phyloP scores from a whole-genome alignment of 2,329 filamentous ascomycete species.

The Colletotrichum sojae region DNA sequence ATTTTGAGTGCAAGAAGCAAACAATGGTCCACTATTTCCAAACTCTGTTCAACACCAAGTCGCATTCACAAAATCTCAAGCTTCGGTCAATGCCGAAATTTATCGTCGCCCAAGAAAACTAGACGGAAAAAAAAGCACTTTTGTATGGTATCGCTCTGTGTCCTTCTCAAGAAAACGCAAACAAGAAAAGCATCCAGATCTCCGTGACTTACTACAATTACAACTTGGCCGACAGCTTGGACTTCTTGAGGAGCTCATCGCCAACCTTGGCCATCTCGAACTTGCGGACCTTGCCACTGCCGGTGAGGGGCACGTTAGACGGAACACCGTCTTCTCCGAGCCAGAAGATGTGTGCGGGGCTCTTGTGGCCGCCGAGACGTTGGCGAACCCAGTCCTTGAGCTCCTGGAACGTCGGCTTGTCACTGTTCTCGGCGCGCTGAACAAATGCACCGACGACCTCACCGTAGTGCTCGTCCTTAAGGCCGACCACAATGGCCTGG shows the following conservation, averaged over 20 bases:
- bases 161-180: not conserved
- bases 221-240: conserved; percentile 59
- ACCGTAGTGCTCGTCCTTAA: conserved; percentile 79
- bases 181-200: not conserved
- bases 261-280: conserved; percentile 72
- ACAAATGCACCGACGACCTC: conserved; percentile 81
- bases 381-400: conserved; percentile 74
- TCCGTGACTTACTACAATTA: conserved; percentile 45
- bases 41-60: not conserved
- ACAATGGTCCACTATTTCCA: not conserved
- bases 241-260: conserved; percentile 67
- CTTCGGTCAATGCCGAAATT: not conserved
- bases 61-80: not conserved
- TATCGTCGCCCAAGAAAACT: not conserved
- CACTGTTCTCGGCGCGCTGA: conserved; percentile 52
- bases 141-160: conserved; percentile 26
- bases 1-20: too few species aligned
- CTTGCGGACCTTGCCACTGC: conserved; percentile 80
- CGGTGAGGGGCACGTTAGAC: conserved; percentile 73
- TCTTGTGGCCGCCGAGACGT: conserved; percentile 76
- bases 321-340: conserved; percentile 74
- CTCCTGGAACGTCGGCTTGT: conserved; percentile 64
- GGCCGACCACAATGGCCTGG: conserved; percentile 78
- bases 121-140: conserved; percentile 11
- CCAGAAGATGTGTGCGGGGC: conserved; percentile 82